Evolutionary conservation across 2,329 filamentous ascomycete species (phyloP).

Genomic region (Huntiella moniliformis): DNA sequence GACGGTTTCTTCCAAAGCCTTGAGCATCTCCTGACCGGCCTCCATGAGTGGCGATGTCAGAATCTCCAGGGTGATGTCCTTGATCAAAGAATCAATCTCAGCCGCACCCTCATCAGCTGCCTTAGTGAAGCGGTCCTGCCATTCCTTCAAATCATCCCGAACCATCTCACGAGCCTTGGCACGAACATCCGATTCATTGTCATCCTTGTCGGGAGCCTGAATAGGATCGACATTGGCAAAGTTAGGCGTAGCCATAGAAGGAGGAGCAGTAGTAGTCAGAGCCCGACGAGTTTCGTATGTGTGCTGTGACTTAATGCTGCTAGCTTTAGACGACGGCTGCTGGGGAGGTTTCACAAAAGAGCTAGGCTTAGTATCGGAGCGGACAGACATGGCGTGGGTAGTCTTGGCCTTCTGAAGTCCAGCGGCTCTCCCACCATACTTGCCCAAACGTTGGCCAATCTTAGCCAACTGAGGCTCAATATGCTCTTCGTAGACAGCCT

Average conservation of each 20-base stretch:
- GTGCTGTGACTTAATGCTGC: conserved; percentile 15
- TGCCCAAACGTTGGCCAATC: conserved; percentile 74
- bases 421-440: conserved; percentile 39
- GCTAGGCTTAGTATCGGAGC: conserved; percentile 6
- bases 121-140: conserved; percentile 75
- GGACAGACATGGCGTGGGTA: conserved; percentile 12
- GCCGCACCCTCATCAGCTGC: conserved; percentile 63
- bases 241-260: neutral
- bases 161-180: conserved; percentile 48
- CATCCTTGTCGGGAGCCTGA: conserved; percentile 25
- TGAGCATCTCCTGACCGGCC: conserved; percentile 46
- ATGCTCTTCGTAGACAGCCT: conserved; percentile 69
- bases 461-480: conserved; percentile 88
- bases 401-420: conserved; percentile 18
- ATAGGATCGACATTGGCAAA: conserved; percentile 15
- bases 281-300: conserved; percentile 1
- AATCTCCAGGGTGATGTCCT: conserved; percentile 29
- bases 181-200: conserved; percentile 33
- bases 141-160: conserved; percentile 57
- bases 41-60: conserved; percentile 29
- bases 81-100: conserved; percentile 53
- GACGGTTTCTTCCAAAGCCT: conserved; percentile 49
- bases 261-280: neutral
- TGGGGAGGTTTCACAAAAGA: conserved; percentile 11
- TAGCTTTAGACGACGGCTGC: conserved; percentile 14